These are phyloP conservation scores for Saccharomyces pastorianus DNA, from an alignment of 1,139 yeast genomes.

Conservation along the genomic window DNA sequence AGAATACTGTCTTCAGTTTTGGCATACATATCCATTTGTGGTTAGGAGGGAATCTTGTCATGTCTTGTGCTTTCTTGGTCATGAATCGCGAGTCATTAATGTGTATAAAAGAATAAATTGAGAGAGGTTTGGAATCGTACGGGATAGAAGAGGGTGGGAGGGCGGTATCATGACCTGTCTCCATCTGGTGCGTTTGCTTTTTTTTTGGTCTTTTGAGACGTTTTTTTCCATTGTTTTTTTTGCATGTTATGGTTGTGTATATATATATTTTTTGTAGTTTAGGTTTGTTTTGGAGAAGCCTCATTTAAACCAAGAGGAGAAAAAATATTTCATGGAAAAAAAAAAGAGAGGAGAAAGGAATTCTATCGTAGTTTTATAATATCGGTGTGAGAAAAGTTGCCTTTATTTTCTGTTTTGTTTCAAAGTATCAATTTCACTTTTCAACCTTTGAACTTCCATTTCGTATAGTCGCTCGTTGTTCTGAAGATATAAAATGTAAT, in stretches of 20 bases:
- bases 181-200: background rate
- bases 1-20: background rate
- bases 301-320: background rate
- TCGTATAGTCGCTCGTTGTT: constrained; percentile 36
- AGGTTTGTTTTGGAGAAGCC: background rate
- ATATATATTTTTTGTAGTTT: background rate
- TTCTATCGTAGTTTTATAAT: background rate
- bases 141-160: background rate
- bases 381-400: background rate
- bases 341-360: background rate
- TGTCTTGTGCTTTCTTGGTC: background rate
- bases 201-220: background rate
- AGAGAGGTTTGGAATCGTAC: background rate
- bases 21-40: background rate
- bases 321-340: background rate
- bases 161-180: background rate
- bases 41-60: background rate
- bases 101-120: background rate
- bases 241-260: background rate
- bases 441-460: constrained; percentile 30
- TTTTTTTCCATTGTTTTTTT: background rate
- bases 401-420: constrained; percentile 6
- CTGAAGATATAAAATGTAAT: constrained; percentile 46
- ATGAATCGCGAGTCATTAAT: background rate
- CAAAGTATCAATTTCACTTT: constrained; percentile 28